Conservation (phyloP, 495 filamentous ascomycete species). For the Echria macrotheca region DNA sequence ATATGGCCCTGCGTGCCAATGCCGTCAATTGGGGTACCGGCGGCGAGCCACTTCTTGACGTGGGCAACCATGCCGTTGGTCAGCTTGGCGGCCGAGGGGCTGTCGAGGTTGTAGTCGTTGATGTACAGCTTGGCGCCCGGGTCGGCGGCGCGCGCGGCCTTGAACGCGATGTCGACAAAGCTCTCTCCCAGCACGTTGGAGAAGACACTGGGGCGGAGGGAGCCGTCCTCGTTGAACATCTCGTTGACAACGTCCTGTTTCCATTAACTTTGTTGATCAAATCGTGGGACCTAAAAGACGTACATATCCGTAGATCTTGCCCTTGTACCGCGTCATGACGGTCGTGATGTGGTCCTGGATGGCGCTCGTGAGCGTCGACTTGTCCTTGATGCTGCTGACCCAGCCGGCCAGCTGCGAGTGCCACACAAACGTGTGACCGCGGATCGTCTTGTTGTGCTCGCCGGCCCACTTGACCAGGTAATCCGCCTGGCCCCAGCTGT, state of each 20-base stretch:
- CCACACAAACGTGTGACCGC: constrained; percentile 61
- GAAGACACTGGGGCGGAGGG: constrained; percentile 52
- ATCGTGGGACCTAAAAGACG: too few relatives aligned
- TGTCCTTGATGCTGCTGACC: constrained; percentile 51
- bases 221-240: constrained; percentile 60
- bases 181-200: constrained; percentile 53
- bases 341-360: constrained; percentile 57
- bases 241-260: constrained; percentile 64
- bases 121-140: constrained; percentile 59
- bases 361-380: constrained; percentile 44
- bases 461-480: constrained; percentile 57
- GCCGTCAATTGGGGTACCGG: constrained; percentile 67
- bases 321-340: constrained; percentile 53
- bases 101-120: constrained; percentile 63
- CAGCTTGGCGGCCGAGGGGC: constrained; percentile 43
- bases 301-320: constrained; percentile 57
- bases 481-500: constrained; percentile 49
- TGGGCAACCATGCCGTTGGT: constrained; percentile 56
- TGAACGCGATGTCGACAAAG: constrained; percentile 57
- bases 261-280: background rate
- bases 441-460: constrained; percentile 50
- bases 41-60: constrained; percentile 61
- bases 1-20: constrained; percentile 65
- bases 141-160: constrained; percentile 53
- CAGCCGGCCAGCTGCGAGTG: constrained; percentile 59